These are phyloP conservation scores for Cucumis sativus DNA, from an alignment of 306 rosid species.

Conservation along the genomic window Cucumber_9930_V3 NC_026656.2:3168501-3169000, in stretches of 20 bases:
- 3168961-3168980: too few relatives aligned
- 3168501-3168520: not conserved
- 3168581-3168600: slow-evolving; percentile 90
- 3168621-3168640: slow-evolving; percentile 63
- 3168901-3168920: not conserved
- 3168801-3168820: not conserved
- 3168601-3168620: slow-evolving; percentile 77
- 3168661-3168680: slow-evolving; percentile 64
- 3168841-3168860: not conserved
- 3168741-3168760: slow-evolving; percentile 10
- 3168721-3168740: slow-evolving; percentile 78
- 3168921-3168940: too few relatives aligned
- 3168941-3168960: too few relatives aligned
- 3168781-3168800: not conserved
- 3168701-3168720: slow-evolving; percentile 91
- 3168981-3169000: too few relatives aligned
- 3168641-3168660: slow-evolving; percentile 62
- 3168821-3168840: not conserved
- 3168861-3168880: not conserved
- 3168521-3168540: too few relatives aligned
- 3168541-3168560: not conserved
- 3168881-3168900: not conserved
- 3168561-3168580: slow-evolving; percentile 35
- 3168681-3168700: slow-evolving; percentile 89
- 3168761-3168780: not conserved